Evolutionary conservation across 2,329 filamentous ascomycete genomes (phyloP).

Genomic region (Ophiostoma tasmaniense): DNA sequence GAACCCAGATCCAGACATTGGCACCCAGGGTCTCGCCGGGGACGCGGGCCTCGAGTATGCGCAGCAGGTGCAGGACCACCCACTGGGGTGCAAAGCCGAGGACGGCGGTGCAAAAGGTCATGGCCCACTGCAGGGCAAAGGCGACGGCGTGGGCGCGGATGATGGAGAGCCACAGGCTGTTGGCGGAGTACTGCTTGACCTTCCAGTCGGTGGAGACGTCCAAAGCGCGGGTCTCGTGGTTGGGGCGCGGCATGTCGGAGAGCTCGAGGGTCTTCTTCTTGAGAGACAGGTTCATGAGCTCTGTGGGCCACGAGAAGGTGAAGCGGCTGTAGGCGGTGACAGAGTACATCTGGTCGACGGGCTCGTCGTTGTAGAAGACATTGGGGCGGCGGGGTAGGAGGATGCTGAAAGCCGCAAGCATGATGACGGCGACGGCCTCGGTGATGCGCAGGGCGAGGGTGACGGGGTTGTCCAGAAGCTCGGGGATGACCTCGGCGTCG

Average conservation of each 20-base stretch:
- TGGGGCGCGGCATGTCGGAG: constrained; percentile 53
- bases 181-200: constrained; percentile 33
- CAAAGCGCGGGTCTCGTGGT: constrained; percentile 44
- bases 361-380: constrained; percentile 49
- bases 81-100: constrained; percentile 64
- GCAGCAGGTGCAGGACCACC: constrained; percentile 57
- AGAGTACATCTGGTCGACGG: constrained; percentile 57
- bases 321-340: constrained; percentile 52
- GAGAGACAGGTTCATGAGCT: constrained; percentile 45
- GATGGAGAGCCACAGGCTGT: constrained; percentile 53
- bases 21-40: constrained; percentile 37
- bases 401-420: constrained; percentile 41
- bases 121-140: constrained; percentile 49
- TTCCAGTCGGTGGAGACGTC: constrained; percentile 45
- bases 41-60: constrained; percentile 50
- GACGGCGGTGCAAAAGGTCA: constrained; percentile 47
- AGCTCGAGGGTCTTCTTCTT: constrained; percentile 53
- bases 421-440: constrained; percentile 38
- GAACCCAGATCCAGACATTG: constrained; percentile 59
- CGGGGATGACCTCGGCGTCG: constrained; percentile 32
- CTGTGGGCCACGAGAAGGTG: constrained; percentile 56
- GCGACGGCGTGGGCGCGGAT: constrained; percentile 47
- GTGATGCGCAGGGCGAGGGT: constrained; percentile 39
- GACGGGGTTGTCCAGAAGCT: constrained; percentile 26
- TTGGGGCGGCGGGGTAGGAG: constrained; percentile 59